Conservation (phyloP, 805 yeast genomes). For the Wickerhamiella siamensis region DNA sequence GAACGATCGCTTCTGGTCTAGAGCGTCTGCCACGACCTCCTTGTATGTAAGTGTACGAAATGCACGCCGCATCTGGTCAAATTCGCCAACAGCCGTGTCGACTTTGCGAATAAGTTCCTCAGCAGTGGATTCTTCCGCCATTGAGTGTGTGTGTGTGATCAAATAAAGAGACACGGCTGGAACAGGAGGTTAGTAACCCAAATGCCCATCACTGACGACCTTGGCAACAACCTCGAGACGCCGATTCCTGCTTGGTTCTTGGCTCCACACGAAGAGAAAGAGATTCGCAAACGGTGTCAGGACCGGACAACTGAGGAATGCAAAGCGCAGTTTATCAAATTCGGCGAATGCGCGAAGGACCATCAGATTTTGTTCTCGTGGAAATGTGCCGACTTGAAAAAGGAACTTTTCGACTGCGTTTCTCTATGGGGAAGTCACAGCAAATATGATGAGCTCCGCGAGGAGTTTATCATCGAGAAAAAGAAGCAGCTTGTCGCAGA, state of each 20-base stretch:
- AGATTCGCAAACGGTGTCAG: constrained; percentile 22
- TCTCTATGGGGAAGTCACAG: constrained; percentile 24
- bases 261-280: constrained; percentile 27
- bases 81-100: neutral
- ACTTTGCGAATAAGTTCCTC: neutral
- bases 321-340: constrained; percentile 19
- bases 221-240: constrained; percentile 13
- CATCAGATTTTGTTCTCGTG: constrained; percentile 26
- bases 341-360: constrained; percentile 24
- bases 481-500: constrained; percentile 12
- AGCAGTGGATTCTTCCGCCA: neutral
- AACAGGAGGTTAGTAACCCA: neutral
- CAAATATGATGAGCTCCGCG: constrained; percentile 20
- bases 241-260: constrained; percentile 27
- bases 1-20: neutral
- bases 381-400: constrained; percentile 26
- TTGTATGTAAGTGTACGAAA: neutral
- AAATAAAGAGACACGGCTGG: neutral
- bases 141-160: too few species aligned
- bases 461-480: constrained; percentile 21
- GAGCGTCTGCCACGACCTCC: neutral
- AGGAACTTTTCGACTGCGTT: constrained; percentile 24
- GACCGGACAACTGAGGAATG: constrained; percentile 23
- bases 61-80: neutral
- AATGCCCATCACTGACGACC: neutral